Conservation (phyloP, 805 yeast species). For the Candida nonsorbophila region DNA sequence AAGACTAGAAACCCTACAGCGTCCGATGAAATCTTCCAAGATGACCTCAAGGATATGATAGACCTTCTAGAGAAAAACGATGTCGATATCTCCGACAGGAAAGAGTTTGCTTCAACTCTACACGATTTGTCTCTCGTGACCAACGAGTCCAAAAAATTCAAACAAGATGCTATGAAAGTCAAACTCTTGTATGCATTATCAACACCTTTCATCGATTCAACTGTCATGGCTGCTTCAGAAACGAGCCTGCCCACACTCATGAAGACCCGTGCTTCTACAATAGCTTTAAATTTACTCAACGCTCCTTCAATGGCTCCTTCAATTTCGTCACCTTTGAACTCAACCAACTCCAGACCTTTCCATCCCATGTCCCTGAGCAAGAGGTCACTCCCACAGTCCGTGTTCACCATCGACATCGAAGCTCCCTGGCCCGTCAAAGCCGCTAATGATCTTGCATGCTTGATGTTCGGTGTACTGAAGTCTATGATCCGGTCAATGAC, state of each 20-base stretch:
- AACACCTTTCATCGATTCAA: slow-evolving; percentile 54
- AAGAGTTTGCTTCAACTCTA: slow-evolving; percentile 47
- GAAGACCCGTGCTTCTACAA: slow-evolving; percentile 22
- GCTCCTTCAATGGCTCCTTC: slow-evolving; percentile 5
- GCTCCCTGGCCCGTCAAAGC: slow-evolving; percentile 80
- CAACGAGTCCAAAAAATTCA: slow-evolving; percentile 17
- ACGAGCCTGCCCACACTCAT: slow-evolving; percentile 6
- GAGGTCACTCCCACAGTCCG: slow-evolving; percentile 72
- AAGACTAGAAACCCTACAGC: slow-evolving; percentile 1
- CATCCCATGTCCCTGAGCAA: slow-evolving; percentile 67
- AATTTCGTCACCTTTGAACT: slow-evolving; percentile 1
- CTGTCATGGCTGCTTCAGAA: slow-evolving; percentile 20
- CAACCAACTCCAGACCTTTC: slow-evolving; percentile 39
- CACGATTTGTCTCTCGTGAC: slow-evolving; percentile 53
- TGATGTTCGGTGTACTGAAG: slow-evolving; percentile 77
- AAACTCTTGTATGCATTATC: slow-evolving; percentile 59
- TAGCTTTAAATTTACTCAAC: slow-evolving; percentile 23
- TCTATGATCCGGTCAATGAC: slow-evolving; percentile 56
- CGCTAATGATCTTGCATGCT: slow-evolving; percentile 84
- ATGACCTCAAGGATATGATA: slow-evolving; percentile 47
- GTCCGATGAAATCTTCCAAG: slow-evolving; percentile 8
- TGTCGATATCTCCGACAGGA: slow-evolving; percentile 19
- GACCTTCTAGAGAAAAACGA: slow-evolving; percentile 39
- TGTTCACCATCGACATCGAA: slow-evolving; percentile 69
- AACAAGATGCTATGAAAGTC: slow-evolving; percentile 37